Evolutionary conservation across 768 basidiomycete genomes (phyloP), one percentile per base, ranked within the genome.

Genomic region (Rhodosporidiobolus odoratus): DNA sequence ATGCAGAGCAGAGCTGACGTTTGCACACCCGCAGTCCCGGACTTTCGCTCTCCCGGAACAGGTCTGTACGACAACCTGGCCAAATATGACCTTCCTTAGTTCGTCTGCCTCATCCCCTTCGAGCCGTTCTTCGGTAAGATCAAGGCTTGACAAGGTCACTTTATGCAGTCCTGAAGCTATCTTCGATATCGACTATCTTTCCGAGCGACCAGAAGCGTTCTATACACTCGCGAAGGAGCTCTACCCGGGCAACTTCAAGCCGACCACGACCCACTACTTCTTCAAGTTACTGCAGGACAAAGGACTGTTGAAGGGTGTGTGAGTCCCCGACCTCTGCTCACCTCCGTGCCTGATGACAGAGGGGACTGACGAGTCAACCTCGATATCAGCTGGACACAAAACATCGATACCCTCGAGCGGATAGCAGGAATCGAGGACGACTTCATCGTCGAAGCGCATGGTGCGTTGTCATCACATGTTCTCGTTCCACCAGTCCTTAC

Each of bases 151-250:
- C 25, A 32, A 9, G 4, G 37, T 4, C 17, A 6, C 9, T 50
- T 40, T 17, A 15, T 16, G 9, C 50, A 73, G 89, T 76, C 92
- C 94, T 0, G 94, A 98, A 77, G 94, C 94, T 0, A 93, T 97
- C 38, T 98, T 98, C 76, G 90, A 97, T 74, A 89, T 98, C 76
- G 82, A 82, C 58, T 98, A 88, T 81, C 94, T 97, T 37, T 16
- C 57, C 2, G 62, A 75, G 23, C 23, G 61, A 9, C 77, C 76
- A 7, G 64, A 80, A 70, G 79, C 81, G 6, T 81, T 97, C 79
- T 97, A 93, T 79, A 89, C 88, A 0, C 86, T 99, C 45, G 96
- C 95, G 0, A 87, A 89, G 64, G 96, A 96, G 76, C 85, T 98
- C 8, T 92, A 92, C 54, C 73, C 96, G 7, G 92, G 91, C 48